Base-by-base conservation (phyloP, 192 early-diverging fungal genomes). In the Spizellomyces sp. region DNA sequence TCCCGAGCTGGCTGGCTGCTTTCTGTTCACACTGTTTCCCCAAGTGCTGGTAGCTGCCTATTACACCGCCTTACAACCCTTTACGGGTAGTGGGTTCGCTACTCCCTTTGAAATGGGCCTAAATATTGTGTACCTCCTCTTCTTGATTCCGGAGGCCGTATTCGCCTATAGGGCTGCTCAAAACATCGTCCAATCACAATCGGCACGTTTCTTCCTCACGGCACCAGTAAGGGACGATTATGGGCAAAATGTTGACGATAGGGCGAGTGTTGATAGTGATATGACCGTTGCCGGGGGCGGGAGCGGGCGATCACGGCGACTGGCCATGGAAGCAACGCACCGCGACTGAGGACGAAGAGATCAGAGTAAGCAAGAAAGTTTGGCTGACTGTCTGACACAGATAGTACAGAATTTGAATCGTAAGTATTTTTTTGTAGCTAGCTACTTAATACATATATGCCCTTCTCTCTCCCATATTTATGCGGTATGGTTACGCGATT, bases 11-110 rank as follows among this genome's bases (percentile, higher is more conserved):
- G 62, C 75, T 4, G 77, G 81, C n/a, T 48, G 17, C 41, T 67
- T 82, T 47, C 75, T 82, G n/a, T 64, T 79, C 19, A 77, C 81
- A 8, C 5, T 65, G 10, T 77, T 79, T 48, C 81, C 81, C 15
- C 81, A 82, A 66, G 12, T 75, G 4, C 64, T 75, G 36, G 48
- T 74, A 17, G 59, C 58, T 50, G 62, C 78, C 64, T 81, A 79
- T 44, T 77, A 65, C 41, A 64, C 71, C 44, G 62, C 61, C 17
- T 21, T 76, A 41, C 79, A 80, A 62, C 52, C 50, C 8, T 27
- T 58, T 15, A 64, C 73, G 9, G 75, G 63, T 5, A 36, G 58
- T 48, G 69, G 69, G 42, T 77, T 73, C 48, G 64, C 64, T 6
- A 8, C 60, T 5, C 76, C 75, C 12, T 73, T 78, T 57, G 77